Evolutionary conservation across 192 early-diverging fungal genomes (phyloP).

Genomic region (Chytriomyces sp.): DNA sequence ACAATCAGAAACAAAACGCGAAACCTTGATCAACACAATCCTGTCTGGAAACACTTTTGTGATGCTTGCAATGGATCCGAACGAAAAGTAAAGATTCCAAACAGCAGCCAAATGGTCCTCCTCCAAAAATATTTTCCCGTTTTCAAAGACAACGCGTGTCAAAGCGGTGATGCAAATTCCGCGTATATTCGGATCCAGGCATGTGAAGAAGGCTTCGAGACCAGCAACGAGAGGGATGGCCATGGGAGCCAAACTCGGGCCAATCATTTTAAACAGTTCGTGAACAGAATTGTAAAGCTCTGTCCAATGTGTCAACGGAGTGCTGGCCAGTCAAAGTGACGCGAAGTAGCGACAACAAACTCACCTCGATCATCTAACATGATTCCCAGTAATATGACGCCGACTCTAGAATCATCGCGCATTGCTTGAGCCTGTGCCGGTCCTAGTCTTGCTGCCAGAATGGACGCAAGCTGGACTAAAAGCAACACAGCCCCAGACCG

Average conservation of each 20-base stretch:
- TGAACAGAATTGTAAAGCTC: conserved; percentile 51
- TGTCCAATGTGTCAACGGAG: not conserved
- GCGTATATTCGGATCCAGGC: conserved; percentile 54
- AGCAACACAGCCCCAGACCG: conserved; percentile 48
- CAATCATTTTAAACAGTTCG: conserved; percentile 57
- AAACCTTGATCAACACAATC: conserved; percentile 59
- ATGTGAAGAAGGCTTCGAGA: conserved; percentile 61
- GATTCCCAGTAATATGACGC: conserved; percentile 41
- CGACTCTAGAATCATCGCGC: conserved; percentile 40
- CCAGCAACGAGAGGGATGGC: conserved; percentile 62
- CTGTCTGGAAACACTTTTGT: conserved; percentile 60
- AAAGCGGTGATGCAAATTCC: conserved; percentile 62
- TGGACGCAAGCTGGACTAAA: conserved; percentile 44
- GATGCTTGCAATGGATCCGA: conserved; percentile 50
- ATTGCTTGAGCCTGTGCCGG: not conserved
- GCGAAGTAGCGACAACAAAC: conserved; percentile 1
- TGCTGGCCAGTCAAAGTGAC: not conserved
- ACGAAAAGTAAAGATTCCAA: conserved; percentile 64
- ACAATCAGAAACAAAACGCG: not conserved
- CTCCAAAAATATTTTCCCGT: conserved; percentile 60
- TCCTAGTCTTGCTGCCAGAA: conserved; percentile 33
- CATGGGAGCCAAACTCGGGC: conserved; percentile 49
- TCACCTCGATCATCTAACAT: conserved; percentile 52
- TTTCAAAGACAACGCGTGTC: conserved; percentile 54
- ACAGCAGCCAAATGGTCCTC: conserved; percentile 64